Conservation (phyloP, 2,329 filamentous ascomycete species). For the Triangularia verruculosa region DNA sequence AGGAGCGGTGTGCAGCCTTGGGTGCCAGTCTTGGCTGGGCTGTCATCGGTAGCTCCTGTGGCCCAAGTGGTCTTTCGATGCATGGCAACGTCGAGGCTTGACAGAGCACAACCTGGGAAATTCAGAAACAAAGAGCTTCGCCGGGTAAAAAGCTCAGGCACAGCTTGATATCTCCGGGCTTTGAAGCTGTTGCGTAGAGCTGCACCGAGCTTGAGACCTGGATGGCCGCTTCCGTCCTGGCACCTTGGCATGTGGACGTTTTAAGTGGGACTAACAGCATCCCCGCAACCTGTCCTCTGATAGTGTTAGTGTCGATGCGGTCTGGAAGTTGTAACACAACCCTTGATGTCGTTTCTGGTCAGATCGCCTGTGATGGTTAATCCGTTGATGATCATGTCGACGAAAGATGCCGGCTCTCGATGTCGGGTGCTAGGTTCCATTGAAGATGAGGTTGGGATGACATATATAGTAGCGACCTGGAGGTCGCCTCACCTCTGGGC, state of each 20-base stretch:
- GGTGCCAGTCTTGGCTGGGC: neutral
- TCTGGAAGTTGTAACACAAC: neutral
- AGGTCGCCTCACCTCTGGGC: neutral
- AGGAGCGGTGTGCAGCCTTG: slow-evolving; percentile 8
- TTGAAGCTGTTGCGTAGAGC: neutral
- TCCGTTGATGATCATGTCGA: neutral
- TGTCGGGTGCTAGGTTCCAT: too few species aligned
- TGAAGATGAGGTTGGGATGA: neutral
- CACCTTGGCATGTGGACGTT: slow-evolving; percentile 2
- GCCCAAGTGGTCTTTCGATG: neutral
- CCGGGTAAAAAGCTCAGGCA: neutral
- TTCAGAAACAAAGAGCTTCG: neutral
- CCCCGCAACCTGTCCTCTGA: neutral
- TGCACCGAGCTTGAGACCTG: neutral
- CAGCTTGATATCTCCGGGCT: neutral
- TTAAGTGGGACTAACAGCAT: slow-evolving; percentile 2
- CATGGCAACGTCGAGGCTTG: neutral
- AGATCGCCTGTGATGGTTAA: neutral
- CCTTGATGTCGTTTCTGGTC: neutral
- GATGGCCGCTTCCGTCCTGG: neutral
- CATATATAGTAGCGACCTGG: slow-evolving; percentile 4
- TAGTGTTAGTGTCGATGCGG: neutral
- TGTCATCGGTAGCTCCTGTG: neutral
- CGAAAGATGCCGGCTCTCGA: neutral
- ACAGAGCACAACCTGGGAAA: neutral